phyloP scores from a whole-genome alignment of 2,329 filamentous ascomycete genomes.

The Aspergillus quadrilineatus region DNA sequence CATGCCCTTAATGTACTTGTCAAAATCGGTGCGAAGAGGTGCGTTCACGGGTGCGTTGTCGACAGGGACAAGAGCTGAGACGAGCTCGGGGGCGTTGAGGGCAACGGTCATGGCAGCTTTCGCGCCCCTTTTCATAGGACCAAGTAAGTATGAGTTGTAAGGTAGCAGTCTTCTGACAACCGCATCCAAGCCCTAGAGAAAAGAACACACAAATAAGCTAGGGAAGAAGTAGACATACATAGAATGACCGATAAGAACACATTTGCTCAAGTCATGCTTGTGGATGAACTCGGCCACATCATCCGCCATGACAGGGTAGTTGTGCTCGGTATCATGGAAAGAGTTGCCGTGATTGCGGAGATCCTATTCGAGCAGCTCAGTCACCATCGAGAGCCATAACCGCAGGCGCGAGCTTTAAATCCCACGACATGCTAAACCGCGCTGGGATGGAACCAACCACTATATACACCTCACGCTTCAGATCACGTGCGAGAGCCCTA shows the following conservation, averaged over 20 bases:
- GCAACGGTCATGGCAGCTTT: conserved; percentile 90
- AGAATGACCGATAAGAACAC: conserved; percentile 86
- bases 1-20: conserved; percentile 81
- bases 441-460: conserved; percentile 55
- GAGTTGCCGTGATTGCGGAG: conserved; percentile 92
- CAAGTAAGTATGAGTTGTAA: neutral
- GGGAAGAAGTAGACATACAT: conserved; percentile 59
- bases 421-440: conserved; percentile 1
- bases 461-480: conserved; percentile 77
- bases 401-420: neutral
- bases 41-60: conserved; percentile 91
- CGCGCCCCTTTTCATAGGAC: conserved; percentile 63
- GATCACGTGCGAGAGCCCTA: conserved; percentile 72
- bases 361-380: conserved; percentile 56
- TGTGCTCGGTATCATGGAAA: conserved; percentile 71
- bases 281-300: conserved; percentile 79
- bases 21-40: conserved; percentile 70
- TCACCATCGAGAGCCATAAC: neutral
- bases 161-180: neutral
- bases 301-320: conserved; percentile 77
- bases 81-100: conserved; percentile 64
- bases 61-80: conserved; percentile 74
- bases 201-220: no score
- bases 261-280: conserved; percentile 65
- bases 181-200: neutral